Evolutionary conservation across 2,329 filamentous ascomycete genomes (phyloP), one percentile per base, ranked within the genome.

Genomic region (Alternaria novae-zelandiae): DNA sequence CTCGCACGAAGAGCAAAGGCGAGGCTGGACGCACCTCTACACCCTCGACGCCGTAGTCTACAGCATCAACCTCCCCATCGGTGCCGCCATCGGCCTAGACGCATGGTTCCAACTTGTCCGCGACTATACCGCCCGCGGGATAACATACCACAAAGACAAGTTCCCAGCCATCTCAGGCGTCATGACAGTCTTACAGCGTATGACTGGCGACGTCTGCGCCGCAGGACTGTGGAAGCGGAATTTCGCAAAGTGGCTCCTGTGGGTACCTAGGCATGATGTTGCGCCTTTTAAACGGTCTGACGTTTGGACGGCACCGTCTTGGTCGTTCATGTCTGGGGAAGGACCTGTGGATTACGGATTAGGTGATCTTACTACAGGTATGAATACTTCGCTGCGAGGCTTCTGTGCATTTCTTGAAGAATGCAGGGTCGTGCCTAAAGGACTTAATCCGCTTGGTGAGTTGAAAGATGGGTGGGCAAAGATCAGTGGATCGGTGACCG

Each of bases 71-170:
- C 49, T 53, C 7, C 49, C 49, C 15, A 30, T 28, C 15, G 49
- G 49, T 8, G 49, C 5, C 5, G 32, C 50, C 21, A 5, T 26
- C 2, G 49, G 28, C 21, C 13, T 9, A 41, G 25, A 50, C n/a
- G 53, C 54, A 15, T 66, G 61, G 61, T 54, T 32, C 8, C 47
- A 30, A 9, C 26, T 66, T 12, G 46, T 66, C 5, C 25, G 55
- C 6, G 57, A 56, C 15, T 66, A 64, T 26, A 66, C 64, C 20
- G 53, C 64, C 20, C 57, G 60, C 21, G 44, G 54, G 6, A 54
- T 66, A 6, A 67, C 61, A 11, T 62, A 65, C 28, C 36, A 36
- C 17, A 54, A 56, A 12, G 65, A 67, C 43, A 67, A 63, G 23
- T 54, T 67, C 3, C 65, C 65, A 0, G 65, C 65, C 11, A 45